Evolutionary conservation across 148 eudicot species (phyloP), one percentile per base, ranked within the genome.

Genomic region (Chenopodium quinoa): DNA sequence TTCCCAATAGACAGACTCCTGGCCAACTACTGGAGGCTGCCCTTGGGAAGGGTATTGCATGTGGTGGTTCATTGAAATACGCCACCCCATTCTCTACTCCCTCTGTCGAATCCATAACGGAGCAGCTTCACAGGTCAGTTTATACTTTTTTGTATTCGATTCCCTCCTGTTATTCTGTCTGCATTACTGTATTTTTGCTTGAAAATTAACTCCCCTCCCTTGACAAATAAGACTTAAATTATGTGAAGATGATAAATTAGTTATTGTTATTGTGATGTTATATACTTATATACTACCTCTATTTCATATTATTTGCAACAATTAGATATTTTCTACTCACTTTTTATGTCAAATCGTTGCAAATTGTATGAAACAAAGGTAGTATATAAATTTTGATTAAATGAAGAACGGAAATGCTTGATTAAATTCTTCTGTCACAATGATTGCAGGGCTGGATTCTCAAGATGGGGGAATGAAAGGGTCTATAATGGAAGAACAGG

Each of bases 1-100:
- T 96, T 82, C 99, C 98, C 37, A 93, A 97, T 3, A 83, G 99
- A 54, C 99, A 96, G 82, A 96, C 99, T 72, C 95, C 99, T 58
- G 99, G 97, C 64, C 99, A 96, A 83, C 86, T 96, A 77, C 79
- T 96, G 73, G 99, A 96, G 86, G 97, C 95, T 82, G 95, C 98
- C 37, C 81, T 93, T 32, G 98, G 93, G 12, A 96, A 96, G 84
- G 95, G 97, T 19, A 92, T 96, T 75, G 97, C 98, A 17, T 89
- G 90, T 79, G 97, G 93, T 11, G 95, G 97, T 60, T 84, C 86
- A 9, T 85, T 83, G 72, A 93, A 75, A 87, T 91, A 92, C 78
- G 98, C 99, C 40, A 93, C 99, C 20, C 99, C 99, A 10, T 96
- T 91, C 71, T 91, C 99, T 44, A 89, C 97, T 76, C 90, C 85